Conservation (phyloP, 768 basidiomycete species). For the Leccinum fibrillosum region DNA sequence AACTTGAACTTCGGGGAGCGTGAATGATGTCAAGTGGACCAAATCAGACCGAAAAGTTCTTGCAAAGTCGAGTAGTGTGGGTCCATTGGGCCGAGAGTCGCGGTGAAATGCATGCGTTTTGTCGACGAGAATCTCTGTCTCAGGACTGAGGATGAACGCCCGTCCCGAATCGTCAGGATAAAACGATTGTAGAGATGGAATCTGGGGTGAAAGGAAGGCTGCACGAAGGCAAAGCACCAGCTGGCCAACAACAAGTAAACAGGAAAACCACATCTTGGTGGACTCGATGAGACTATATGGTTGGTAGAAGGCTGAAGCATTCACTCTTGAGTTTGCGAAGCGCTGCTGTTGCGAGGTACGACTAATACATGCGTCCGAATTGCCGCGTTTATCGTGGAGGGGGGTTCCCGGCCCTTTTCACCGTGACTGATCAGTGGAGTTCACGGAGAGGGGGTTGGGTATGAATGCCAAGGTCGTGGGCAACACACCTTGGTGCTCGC, state of each 20-base stretch:
- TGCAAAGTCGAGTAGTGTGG: conserved; percentile 35
- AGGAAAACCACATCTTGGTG: background rate
- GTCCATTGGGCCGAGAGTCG: conserved; percentile 17
- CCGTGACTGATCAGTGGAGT: too few relatives aligned
- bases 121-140: conserved; percentile 38
- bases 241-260: background rate
- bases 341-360: background rate
- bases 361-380: background rate
- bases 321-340: background rate
- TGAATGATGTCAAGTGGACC: conserved; percentile 28
- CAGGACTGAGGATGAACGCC: conserved; percentile 30
- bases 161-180: conserved; percentile 12
- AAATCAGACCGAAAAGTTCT: conserved; percentile 37
- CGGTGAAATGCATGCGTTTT: conserved; percentile 15
- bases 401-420: too few relatives aligned
- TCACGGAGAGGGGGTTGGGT: too few relatives aligned
- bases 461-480: too few relatives aligned
- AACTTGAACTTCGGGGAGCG: conserved; percentile 20
- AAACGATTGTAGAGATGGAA: conserved; percentile 38
- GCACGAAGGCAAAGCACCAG: background rate
- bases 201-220: conserved; percentile 27
- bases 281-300: background rate
- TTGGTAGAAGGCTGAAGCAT: background rate
- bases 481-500: too few relatives aligned
- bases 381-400: background rate